Conservation (phyloP, 2,329 filamentous ascomycete species). For the Parastagonospora nodorum region DNA sequence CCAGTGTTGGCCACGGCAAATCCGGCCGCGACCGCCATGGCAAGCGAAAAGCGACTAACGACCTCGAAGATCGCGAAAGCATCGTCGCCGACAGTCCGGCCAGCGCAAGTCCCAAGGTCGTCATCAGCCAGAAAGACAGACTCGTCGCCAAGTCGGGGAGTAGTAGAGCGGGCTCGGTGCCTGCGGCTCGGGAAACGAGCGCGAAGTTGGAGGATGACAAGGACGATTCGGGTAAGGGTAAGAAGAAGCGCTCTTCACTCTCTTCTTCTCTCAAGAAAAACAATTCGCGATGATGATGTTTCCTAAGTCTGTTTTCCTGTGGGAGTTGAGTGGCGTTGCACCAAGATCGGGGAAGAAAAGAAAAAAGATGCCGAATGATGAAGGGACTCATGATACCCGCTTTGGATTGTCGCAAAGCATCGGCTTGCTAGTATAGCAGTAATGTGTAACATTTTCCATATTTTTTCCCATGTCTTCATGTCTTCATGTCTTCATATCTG, state of each 20-base stretch:
- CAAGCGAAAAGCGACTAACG: conserved; percentile 45
- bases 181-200: conserved; percentile 53
- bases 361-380: neutral
- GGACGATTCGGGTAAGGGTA: conserved; percentile 52
- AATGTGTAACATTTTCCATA: conserved; percentile 12
- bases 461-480: too few species aligned
- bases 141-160: conserved; percentile 49
- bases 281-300: neutral
- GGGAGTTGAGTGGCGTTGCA: neutral
- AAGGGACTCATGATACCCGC: conserved; percentile 1
- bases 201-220: conserved; percentile 58
- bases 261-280: conserved; percentile 5
- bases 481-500: conserved; percentile 13
- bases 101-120: conserved; percentile 42
- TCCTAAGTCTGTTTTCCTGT: neutral
- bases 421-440: conserved; percentile 1
- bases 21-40: conserved; percentile 43
- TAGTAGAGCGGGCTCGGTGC: conserved; percentile 50
- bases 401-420: neutral
- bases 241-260: conserved; percentile 39
- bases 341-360: neutral
- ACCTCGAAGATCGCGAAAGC: conserved; percentile 45
- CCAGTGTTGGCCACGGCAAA: conserved; percentile 40
- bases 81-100: conserved; percentile 46
- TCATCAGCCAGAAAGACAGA: conserved; percentile 38